Conservation (phyloP, 73 alveolate genomes). For the Paramecium octaurelia region DNA sequence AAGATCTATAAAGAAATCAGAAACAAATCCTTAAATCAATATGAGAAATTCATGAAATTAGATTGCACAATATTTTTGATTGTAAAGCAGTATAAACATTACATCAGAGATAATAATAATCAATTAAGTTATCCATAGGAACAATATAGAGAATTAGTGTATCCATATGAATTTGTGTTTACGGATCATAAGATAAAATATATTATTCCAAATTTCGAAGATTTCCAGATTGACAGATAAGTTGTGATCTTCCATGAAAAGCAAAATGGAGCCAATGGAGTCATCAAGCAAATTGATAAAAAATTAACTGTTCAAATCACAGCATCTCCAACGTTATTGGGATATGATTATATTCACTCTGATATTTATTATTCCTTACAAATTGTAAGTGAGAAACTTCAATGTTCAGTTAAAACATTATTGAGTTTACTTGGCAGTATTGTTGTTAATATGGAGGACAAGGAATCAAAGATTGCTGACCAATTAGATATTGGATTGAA, state of each 20-base stretch:
- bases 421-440: slow-evolving; percentile 27
- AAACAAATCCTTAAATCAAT: neutral
- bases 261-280: neutral
- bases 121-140: neutral
- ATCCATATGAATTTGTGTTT: neutral
- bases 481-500: slow-evolving; percentile 52
- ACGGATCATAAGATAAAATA: neutral
- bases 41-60: neutral
- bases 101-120: neutral
- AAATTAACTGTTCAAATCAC: neutral
- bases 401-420: neutral
- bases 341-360: neutral
- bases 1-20: neutral
- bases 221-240: neutral
- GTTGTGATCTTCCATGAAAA: neutral
- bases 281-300: neutral
- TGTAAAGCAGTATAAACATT: neutral
- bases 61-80: neutral
- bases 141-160: neutral
- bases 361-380: neutral
- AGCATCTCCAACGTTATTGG: neutral
- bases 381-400: neutral
- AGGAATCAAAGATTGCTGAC: slow-evolving; percentile 22
- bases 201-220: neutral
- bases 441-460: slow-evolving; percentile 4